phyloP scores from a whole-genome alignment of 2,329 filamentous ascomycete genomes.

The Trichoderma sp. region DNA sequence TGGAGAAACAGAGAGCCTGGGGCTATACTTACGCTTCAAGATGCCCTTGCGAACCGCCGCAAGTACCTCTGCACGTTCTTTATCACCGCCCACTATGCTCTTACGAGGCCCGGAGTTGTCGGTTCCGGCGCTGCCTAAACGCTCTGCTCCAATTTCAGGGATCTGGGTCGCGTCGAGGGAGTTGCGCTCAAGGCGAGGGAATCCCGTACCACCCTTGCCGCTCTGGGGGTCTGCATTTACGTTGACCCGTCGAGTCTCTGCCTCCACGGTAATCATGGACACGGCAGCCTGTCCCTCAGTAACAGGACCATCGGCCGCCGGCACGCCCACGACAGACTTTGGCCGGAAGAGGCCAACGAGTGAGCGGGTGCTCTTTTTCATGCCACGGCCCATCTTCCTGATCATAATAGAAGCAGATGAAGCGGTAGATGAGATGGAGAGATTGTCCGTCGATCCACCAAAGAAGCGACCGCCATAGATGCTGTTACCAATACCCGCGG shows the following conservation, averaged over 20 bases:
- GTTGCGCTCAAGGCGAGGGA: constrained; percentile 79
- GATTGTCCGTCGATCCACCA: constrained; percentile 86
- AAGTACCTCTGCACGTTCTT: constrained; percentile 84
- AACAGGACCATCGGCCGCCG: constrained; percentile 64
- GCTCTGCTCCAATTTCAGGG: constrained; percentile 46
- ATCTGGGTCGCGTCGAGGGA: constrained; percentile 65
- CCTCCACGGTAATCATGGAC: constrained; percentile 94
- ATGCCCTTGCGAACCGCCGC: constrained; percentile 95
- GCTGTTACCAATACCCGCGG: constrained; percentile 81
- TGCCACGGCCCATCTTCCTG: constrained; percentile 97
- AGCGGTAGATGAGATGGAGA: constrained; percentile 86
- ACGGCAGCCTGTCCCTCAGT: constrained; percentile 76
- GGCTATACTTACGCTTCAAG: constrained; percentile 66
- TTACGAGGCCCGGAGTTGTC: constrained; percentile 66
- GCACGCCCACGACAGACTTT: constrained; percentile 81
- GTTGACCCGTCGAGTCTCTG: constrained; percentile 80
- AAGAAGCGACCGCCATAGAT: constrained; percentile 92
- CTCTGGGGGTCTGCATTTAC: constrained; percentile 67
- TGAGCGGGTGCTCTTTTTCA: constrained; percentile 90
- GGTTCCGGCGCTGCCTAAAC: constrained; percentile 54
- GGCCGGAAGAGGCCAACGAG: constrained; percentile 92
- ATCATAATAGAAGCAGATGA: constrained; percentile 92
- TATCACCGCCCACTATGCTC: constrained; percentile 88
- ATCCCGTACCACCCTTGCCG: constrained; percentile 71
- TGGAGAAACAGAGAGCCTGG: not conserved